phyloP scores from a whole-genome alignment of 2,329 filamentous ascomycete species.

The Fusarium siculi region DNA sequence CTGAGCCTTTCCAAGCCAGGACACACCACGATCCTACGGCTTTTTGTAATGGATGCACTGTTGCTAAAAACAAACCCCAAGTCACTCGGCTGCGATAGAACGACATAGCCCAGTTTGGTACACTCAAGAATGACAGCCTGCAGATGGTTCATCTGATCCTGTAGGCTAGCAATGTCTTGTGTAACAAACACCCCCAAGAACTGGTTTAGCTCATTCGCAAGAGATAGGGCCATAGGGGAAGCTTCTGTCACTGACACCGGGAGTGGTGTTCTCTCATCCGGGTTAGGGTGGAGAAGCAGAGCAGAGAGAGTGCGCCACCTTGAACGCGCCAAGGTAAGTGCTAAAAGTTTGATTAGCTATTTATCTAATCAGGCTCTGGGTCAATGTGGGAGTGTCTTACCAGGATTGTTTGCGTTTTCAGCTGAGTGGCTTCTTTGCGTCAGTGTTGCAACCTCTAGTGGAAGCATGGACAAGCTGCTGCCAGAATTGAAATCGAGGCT shows the following conservation, averaged over 20 bases:
- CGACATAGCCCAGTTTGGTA: conserved; percentile 53
- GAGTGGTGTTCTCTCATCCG: conserved; percentile 51
- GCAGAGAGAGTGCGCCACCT: conserved; percentile 57
- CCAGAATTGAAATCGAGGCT: conserved; percentile 47
- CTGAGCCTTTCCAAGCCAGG: conserved; percentile 47
- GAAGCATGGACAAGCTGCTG: conserved; percentile 51
- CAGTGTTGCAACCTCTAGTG: conserved; percentile 47
- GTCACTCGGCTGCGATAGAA: conserved; percentile 57
- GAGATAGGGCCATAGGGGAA: conserved; percentile 45
- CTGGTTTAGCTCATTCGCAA: conserved; percentile 48
- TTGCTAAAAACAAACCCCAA: conserved; percentile 47
- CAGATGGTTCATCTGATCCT: conserved; percentile 52
- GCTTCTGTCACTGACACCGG: conserved; percentile 43
- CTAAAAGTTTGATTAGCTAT: conserved; percentile 1
- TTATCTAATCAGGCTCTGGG: background rate
- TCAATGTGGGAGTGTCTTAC: conserved; percentile 40
- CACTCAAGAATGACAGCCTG: conserved; percentile 54
- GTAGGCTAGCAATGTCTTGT: conserved; percentile 37
- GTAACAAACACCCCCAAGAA: conserved; percentile 51
- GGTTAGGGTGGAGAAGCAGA: conserved; percentile 54
- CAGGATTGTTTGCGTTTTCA: conserved; percentile 43
- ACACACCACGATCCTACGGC: conserved; percentile 39
- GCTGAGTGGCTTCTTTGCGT: conserved; percentile 43
- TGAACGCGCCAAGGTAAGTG: conserved; percentile 48
- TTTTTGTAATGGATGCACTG: background rate